Conservation (phyloP, 2,329 filamentous ascomycete genomes). For the Paecilomyces sp. region DNA sequence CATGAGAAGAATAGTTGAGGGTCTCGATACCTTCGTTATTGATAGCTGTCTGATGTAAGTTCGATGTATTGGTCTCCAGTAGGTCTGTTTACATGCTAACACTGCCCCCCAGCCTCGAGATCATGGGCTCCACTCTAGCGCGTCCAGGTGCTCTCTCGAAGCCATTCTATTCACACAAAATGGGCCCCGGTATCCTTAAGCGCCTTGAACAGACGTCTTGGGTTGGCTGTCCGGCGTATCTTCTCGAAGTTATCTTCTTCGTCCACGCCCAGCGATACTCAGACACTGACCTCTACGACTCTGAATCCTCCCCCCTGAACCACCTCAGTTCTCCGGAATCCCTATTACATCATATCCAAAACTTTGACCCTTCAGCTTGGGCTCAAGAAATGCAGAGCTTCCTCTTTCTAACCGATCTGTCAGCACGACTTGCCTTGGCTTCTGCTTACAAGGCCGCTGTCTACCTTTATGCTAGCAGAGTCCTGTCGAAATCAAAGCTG, state of each 20-base stretch:
- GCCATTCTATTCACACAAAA: constrained; percentile 30
- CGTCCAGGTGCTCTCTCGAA: constrained; percentile 31
- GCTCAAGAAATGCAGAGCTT: constrained; percentile 30
- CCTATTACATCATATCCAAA: constrained; percentile 30
- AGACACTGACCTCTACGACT: constrained; percentile 15
- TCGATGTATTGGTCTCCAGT: not conserved
- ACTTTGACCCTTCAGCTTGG: constrained; percentile 31
- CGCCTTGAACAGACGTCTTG: constrained; percentile 34
- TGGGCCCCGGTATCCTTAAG: constrained; percentile 28
- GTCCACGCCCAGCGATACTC: constrained; percentile 30
- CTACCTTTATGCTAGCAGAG: constrained; percentile 33
- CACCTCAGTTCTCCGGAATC: constrained; percentile 22
- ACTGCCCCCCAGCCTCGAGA: constrained; percentile 24
- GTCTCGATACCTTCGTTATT: constrained; percentile 29
- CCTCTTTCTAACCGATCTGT: constrained; percentile 40
- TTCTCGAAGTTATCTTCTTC: constrained; percentile 34
- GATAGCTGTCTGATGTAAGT: constrained; percentile 31
- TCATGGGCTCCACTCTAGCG: constrained; percentile 36
- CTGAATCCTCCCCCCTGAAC: constrained; percentile 18
- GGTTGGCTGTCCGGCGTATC: constrained; percentile 35
- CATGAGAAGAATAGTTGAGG: constrained; percentile 19
- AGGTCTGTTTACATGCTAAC: not conserved
- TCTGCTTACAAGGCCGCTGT: constrained; percentile 31
- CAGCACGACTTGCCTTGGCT: constrained; percentile 42
- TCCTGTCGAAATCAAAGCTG: constrained; percentile 18